Percentiles rank a stretch among this genome's conserved stretches.
These are phyloP conservation scores for Saksenaea vasiformis DNA, from an alignment of 371 early-diverging fungal species.

Conservation along the genomic window DNA sequence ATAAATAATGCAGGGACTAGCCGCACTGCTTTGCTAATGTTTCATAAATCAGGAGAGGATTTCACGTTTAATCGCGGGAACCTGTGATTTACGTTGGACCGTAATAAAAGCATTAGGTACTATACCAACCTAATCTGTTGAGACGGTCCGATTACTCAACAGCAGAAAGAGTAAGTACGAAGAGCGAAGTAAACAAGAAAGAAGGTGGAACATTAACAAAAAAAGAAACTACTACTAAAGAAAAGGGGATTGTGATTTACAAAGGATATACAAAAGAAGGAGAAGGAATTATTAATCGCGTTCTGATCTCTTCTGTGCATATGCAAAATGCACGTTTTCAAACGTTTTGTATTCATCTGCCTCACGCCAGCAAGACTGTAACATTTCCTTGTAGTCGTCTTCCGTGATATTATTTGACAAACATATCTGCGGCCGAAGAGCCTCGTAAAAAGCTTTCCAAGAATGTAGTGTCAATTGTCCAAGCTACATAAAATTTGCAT, in stretches of 20 bases:
- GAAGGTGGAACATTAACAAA: too few relatives aligned
- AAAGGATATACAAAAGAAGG: constrained; percentile 2
- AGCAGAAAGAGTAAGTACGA: too few relatives aligned
- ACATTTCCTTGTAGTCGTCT: constrained; percentile 30
- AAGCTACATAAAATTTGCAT: constrained; percentile 22
- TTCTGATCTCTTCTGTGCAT: constrained; percentile 40
- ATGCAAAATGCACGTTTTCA: constrained; percentile 56
- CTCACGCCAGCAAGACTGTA: constrained; percentile 41
- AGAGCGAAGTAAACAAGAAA: too few relatives aligned
- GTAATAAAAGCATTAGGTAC: too few relatives aligned
- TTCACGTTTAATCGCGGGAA: too few relatives aligned
- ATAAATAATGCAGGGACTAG: too few relatives aligned
- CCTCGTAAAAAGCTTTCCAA: constrained; percentile 47
- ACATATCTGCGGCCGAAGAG: constrained; percentile 40
- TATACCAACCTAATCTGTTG: too few relatives aligned
- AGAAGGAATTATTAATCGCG: constrained; percentile 6
- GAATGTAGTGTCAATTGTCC: constrained; percentile 49
- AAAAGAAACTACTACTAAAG: too few relatives aligned
- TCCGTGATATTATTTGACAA: constrained; percentile 21
- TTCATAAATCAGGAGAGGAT: too few relatives aligned
- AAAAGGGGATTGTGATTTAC: background rate
- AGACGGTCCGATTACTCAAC: too few relatives aligned
- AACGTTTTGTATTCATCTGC: constrained; percentile 51
- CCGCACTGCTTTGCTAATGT: too few relatives aligned
- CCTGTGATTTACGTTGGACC: too few relatives aligned